Evolutionary conservation across 1,284 basidiomycete genomes (phyloP).

Genomic region (Austroboletus novae-zelandiae): DNA sequence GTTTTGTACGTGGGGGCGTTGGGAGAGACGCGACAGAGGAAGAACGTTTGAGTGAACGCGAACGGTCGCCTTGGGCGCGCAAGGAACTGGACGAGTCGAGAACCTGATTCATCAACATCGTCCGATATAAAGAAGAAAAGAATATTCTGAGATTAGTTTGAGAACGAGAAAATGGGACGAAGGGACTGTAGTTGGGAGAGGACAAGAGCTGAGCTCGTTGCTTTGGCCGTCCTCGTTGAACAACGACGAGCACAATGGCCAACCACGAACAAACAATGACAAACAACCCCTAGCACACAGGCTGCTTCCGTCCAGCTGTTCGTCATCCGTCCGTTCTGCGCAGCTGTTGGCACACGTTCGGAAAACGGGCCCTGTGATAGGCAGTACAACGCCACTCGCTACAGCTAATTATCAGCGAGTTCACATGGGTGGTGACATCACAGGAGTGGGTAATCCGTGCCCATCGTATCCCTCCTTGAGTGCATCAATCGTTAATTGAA

Average conservation of each 20-base stretch:
- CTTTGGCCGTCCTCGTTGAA: slow-evolving; percentile 10
- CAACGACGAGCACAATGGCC: slow-evolving; percentile 16
- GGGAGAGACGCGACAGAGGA: slow-evolving; percentile 37
- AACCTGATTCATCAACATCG: slow-evolving; percentile 34
- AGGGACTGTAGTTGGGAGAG: slow-evolving; percentile 21
- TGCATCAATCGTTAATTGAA: too few species aligned
- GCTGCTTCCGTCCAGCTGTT: too few species aligned
- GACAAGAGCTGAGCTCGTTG: slow-evolving; percentile 11
- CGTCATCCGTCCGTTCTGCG: too few species aligned
- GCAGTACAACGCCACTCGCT: too few species aligned
- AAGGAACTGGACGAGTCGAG: slow-evolving; percentile 28
- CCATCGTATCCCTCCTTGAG: too few species aligned
- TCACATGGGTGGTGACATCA: too few species aligned
- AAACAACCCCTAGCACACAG: slow-evolving; percentile 15
- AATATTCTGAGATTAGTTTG: slow-evolving; percentile 1
- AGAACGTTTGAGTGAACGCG: slow-evolving; percentile 33
- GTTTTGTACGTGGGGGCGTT: slow-evolving; percentile 36
- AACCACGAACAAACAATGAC: slow-evolving; percentile 24
- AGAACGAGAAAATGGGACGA: slow-evolving; percentile 1
- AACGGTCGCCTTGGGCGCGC: slow-evolving; percentile 10
- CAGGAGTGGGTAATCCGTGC: too few species aligned
- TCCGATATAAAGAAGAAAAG: background rate
- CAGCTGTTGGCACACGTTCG: too few species aligned
- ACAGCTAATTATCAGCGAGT: too few species aligned
- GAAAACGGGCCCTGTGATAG: too few species aligned